phyloP scores from a whole-genome alignment of 768 basidiomycete species.

The Mycena filopes region DNA sequence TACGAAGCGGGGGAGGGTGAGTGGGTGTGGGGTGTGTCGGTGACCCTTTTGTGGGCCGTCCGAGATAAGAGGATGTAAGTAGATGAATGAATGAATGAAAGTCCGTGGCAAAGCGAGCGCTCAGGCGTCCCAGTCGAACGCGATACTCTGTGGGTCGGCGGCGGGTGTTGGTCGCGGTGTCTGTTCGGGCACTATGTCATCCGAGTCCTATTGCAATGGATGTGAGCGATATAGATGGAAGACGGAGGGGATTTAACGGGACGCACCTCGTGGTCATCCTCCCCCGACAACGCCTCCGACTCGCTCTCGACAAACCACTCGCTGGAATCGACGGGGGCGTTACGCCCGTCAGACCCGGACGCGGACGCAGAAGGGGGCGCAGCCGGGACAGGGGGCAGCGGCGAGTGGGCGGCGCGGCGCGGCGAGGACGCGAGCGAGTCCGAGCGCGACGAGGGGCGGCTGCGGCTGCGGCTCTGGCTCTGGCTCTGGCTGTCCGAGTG shows the following conservation, averaged over 20 bases:
- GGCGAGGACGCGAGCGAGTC: slow-evolving; percentile 20
- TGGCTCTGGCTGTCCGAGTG: neutral
- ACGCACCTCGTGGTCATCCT: slow-evolving; percentile 24
- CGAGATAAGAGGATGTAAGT: too few relatives aligned
- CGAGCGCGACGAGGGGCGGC: neutral
- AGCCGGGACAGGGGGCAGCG: neutral
- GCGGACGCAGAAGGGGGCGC: neutral
- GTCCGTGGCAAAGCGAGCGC: too few relatives aligned
- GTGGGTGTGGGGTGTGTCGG: too few relatives aligned
- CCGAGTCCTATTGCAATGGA: neutral
- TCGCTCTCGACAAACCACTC: slow-evolving; percentile 24
- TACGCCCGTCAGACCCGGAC: neutral
- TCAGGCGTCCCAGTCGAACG: slow-evolving; percentile 23
- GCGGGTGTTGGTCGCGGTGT: neutral
- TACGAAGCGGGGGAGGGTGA: too few relatives aligned
- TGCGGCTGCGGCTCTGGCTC: too few relatives aligned
- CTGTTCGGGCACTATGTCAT: neutral
- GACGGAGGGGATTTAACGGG: too few relatives aligned
- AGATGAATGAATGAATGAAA: too few relatives aligned
- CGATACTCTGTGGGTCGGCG: neutral
- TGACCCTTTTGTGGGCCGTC: too few relatives aligned
- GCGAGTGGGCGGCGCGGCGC: too few relatives aligned
- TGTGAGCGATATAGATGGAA: too few relatives aligned
- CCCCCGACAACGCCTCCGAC: slow-evolving; percentile 9
- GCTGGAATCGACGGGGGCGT: neutral